Evolutionary conservation across 2,329 filamentous ascomycete genomes (phyloP), one percentile per base, ranked within the genome.

Genomic region (Emericellopsis atlantica): DNA sequence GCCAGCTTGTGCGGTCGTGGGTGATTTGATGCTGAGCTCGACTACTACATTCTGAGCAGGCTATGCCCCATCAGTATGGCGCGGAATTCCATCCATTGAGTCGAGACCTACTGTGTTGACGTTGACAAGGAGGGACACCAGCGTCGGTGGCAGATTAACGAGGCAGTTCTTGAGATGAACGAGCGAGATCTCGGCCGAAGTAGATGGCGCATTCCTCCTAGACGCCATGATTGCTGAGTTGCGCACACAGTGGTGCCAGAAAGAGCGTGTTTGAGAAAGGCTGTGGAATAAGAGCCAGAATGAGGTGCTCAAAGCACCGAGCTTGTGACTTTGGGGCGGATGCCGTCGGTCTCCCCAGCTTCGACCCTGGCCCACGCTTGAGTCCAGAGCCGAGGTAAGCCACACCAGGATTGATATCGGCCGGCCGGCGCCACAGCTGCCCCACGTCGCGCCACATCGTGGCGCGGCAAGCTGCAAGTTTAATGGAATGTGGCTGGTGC

Each of bases 1-100:
- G 51, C 68, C 66, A 22, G 65, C 54, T 48, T 69, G 65, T 42
- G 69, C 41, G 36, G 52, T 56, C 33, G 74, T 58, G 18, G 72
- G 5, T 21, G 18, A 62, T 46, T 72, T 54, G 63, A 84, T 94
- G 57, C 73, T 83, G 48, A 98, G 74, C 64, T 98, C 92, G 58
- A 98, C 82, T 46, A 96, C 76, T 51, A 96, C 86, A 83, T 96
- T 95, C 65, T 98, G 92, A 29, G 84, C 86, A 44, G 89, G 74
- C 87, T 93, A 52, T 11, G 35, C 32, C 29, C 32, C 9, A 14
- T 35, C 18, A 35, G 32, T 9, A 15, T 5, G 32, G 9, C n/a
- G 9, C n/a, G 3, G 4, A 15, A 15, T 15, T 3, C n/a, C 18
- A 21, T 21, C 32, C n/a, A 14, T 35, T 15, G 32, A 15, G 32